phyloP scores from a whole-genome alignment of 805 yeast genomes.

The Danielozyma ontarioensis region DNA sequence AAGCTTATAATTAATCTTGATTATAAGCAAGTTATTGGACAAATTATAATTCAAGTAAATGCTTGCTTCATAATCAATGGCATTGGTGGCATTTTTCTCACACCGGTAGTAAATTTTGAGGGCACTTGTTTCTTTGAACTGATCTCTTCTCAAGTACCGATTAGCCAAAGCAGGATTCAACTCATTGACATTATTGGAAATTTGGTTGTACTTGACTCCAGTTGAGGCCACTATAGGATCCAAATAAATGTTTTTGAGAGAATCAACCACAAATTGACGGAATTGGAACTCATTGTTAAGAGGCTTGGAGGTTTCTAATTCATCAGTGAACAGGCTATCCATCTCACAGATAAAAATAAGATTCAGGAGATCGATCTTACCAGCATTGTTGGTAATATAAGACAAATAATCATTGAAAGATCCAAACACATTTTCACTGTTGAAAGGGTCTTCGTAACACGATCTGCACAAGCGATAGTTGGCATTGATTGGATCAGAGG shows the following conservation, averaged over 20 bases:
- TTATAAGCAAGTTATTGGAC: constrained; percentile 15
- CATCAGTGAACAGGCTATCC: constrained; percentile 13
- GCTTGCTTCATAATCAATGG: neutral
- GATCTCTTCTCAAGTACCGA: constrained; percentile 4
- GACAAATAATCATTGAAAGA: constrained; percentile 24
- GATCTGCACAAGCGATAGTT: constrained; percentile 22
- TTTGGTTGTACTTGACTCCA: constrained; percentile 22
- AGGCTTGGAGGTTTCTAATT: constrained; percentile 4
- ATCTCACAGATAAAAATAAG: constrained; percentile 17
- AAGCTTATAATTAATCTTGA: constrained; percentile 9
- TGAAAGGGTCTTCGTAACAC: constrained; percentile 28
- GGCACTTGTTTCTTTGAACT: constrained; percentile 14
- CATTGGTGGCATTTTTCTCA: constrained; percentile 7
- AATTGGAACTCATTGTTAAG: constrained; percentile 28
- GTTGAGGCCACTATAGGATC: constrained; percentile 36
- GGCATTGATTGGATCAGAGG: constrained; percentile 18
- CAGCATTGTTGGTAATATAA: constrained; percentile 10
- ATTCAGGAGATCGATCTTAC: constrained; percentile 8
- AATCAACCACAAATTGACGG: constrained; percentile 28
- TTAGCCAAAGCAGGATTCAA: constrained; percentile 2
- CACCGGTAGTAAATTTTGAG: constrained; percentile 20
- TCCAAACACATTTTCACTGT: constrained; percentile 17
- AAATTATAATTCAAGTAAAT: constrained; percentile 16
- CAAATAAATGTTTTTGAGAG: constrained; percentile 29
- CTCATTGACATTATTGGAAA: constrained; percentile 12